Percentiles rank a stretch among this genome's conserved stretches.
Conservation (phyloP, 306 rosid genomes). For the Quercus bicolor region DNA sequence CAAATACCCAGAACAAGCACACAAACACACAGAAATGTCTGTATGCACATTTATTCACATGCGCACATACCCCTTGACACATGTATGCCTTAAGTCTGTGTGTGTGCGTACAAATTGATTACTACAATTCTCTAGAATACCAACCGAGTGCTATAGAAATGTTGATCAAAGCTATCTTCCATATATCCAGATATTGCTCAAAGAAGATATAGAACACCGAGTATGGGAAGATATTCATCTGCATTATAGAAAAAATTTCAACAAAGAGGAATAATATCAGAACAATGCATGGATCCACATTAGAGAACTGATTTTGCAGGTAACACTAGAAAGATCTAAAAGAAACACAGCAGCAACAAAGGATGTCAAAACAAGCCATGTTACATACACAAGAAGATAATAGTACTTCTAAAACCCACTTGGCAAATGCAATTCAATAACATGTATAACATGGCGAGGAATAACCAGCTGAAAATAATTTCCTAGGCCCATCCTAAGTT, state of each 20-base stretch:
- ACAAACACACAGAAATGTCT: background rate
- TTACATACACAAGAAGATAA: background rate
- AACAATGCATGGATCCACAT: conserved; percentile 21
- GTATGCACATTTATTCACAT: no score
- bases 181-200: conserved; percentile 90
- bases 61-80: no score
- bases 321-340: background rate
- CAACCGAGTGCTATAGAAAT: conserved; percentile 79
- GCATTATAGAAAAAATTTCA: conserved; percentile 46
- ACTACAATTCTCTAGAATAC: conserved; percentile 29
- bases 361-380: background rate
- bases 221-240: conserved; percentile 95
- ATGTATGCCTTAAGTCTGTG: background rate
- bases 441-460: background rate
- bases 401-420: conserved; percentile 1
- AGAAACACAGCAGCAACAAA: background rate
- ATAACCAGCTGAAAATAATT: background rate
- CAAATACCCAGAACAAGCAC: background rate
- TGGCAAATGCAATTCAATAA: conserved; percentile 2
- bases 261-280: conserved; percentile 26
- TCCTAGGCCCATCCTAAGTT: background rate
- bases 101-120: background rate
- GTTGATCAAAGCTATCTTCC: conserved; percentile 75
- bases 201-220: conserved; percentile 95
- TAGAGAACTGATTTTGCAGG: conserved; percentile 15